phyloP scores from a whole-genome alignment of 352 stramenopile genomes.

The Aphanomyces stellatus region DNA sequence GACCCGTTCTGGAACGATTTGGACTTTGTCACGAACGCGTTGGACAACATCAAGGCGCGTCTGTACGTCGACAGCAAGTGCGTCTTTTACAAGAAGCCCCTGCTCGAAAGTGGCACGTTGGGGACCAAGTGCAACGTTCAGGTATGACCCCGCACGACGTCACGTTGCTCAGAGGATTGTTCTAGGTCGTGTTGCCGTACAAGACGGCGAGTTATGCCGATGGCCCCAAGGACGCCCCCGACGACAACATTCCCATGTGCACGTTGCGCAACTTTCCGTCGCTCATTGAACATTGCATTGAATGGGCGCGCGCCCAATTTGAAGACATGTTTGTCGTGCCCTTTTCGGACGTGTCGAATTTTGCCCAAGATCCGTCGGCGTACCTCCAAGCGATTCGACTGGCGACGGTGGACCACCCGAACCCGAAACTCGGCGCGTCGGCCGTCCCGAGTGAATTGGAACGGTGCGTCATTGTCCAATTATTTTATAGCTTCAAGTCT shows the following conservation, averaged over 20 bases:
- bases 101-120: constrained; percentile 97
- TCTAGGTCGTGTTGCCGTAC: constrained; percentile 62
- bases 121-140: constrained; percentile 98
- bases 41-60: constrained; percentile 98
- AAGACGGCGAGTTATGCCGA: constrained; percentile 93
- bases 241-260: constrained; percentile 98
- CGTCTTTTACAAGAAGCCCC: constrained; percentile 93
- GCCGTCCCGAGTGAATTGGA: constrained; percentile 69
- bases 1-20: constrained; percentile 74
- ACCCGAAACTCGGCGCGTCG: constrained; percentile 51
- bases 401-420: constrained; percentile 63
- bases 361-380: constrained; percentile 52
- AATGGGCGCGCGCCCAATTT: constrained; percentile 93
- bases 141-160: background rate
- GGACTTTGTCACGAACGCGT: constrained; percentile 96
- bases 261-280: constrained; percentile 99
- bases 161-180: background rate
- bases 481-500: background rate
- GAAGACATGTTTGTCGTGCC: constrained; percentile 79
- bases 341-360: constrained; percentile 79
- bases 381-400: constrained; percentile 70
- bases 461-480: constrained; percentile 24
- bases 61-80: constrained; percentile 98
- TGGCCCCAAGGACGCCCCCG: constrained; percentile 93
- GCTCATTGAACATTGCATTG: constrained; percentile 96